Evolutionary conservation across 306 rosid species (phyloP), one percentile per base, ranked within the genome.

Genomic region (Cicer judaicum): DNA sequence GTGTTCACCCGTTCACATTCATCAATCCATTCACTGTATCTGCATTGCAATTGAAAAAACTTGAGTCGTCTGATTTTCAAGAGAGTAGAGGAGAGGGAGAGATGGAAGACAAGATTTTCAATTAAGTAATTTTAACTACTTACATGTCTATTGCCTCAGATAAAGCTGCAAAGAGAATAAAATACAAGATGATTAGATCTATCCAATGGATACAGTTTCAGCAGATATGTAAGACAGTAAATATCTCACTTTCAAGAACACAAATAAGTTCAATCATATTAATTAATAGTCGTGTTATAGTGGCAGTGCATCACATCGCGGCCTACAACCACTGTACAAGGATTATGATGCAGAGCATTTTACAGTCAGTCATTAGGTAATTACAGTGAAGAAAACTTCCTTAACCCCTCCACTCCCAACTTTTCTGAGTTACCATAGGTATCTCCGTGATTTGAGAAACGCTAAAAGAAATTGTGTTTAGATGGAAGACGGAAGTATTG

Each of bases 11-110:
- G 86, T 70, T 91, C 97, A 1, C 98, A 93, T 86, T 93, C 98
- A 15, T 93, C 98, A 46, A 93, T 93, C 98, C 98, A 91, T 85
- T 93, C 98, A 0, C 93, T 93, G 78, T 91, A 93, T 91, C 97
- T 93, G 86, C 72, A 39, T 57, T 11, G 68, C 74, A 78, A 63
- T 5, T 38, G 77, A 74, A 74, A 29, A 34, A 71, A 70, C 8
- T 44, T 72, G 11, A 79, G 68, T 71, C 44, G 57, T 10, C 12
- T 50, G 39, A 8, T 12, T 70, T n/a, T 16, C 8, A 1, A 18
- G 44, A 7, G 62, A 8, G 16, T 3, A 4, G 5, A 29, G 36
- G 3, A 10, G 2, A 34, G 44, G 10, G 62, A 8, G 16, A 14
- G 49, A 24, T 1, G 54, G n/a, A 24, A 21, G 50, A 69, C 49